Percentiles rank a stretch among this genome's conserved stretches.
Evolutionary conservation across 202 grass and related monocot genomes (phyloP).

Genomic region (Setaria viridis): DNA sequence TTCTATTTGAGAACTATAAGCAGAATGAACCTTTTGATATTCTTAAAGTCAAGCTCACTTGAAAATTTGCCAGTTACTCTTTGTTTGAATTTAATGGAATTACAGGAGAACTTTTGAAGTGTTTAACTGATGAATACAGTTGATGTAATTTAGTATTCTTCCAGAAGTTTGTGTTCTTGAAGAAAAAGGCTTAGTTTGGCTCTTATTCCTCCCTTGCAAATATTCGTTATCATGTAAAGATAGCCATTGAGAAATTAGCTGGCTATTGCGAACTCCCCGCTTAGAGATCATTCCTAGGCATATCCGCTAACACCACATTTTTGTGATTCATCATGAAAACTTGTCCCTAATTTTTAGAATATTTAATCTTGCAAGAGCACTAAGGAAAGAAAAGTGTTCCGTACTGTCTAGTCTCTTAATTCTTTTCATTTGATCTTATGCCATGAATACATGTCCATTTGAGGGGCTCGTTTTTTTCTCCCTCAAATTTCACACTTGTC

Average conservation of each 20-base stretch:
- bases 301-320: background rate
- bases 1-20: no score
- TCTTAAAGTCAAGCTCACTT: background rate
- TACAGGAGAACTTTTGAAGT: background rate
- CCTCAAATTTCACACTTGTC: background rate
- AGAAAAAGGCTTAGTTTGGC: background rate
- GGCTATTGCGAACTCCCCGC: background rate
- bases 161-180: background rate
- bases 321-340: background rate
- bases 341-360: background rate
- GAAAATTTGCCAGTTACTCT: background rate
- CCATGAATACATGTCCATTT: background rate
- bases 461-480: background rate
- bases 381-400: background rate
- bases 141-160: background rate
- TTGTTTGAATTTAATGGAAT: background rate
- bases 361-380: background rate
- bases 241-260: slow-evolving; percentile 3
- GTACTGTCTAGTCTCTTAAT: no score
- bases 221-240: slow-evolving; percentile 13
- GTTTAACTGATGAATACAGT: background rate
- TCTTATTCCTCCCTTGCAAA: background rate
- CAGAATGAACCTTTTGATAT: no score
- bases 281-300: slow-evolving; percentile 24
- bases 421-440: no score